Conservation (phyloP, 2,329 filamentous ascomycete genomes). For the Cordyceps farinosa region DNA sequence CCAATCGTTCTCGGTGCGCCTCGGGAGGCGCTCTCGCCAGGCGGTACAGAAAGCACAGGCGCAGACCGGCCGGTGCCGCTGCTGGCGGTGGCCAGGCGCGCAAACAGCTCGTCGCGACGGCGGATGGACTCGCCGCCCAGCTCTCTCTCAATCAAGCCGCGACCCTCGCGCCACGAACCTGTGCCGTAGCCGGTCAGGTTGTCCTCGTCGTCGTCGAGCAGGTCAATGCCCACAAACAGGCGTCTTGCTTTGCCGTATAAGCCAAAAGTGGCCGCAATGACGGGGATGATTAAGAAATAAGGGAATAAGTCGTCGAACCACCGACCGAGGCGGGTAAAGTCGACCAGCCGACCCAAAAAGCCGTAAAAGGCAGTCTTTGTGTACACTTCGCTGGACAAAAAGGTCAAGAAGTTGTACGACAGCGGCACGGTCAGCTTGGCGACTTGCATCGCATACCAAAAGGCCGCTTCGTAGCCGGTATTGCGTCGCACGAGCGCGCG, state of each 20-base stretch:
- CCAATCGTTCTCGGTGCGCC: constrained; percentile 40
- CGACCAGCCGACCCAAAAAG: constrained; percentile 79
- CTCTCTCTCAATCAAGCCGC: constrained; percentile 85
- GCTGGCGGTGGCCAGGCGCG: constrained; percentile 28
- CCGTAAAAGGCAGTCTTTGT: constrained; percentile 77
- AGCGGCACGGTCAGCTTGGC: constrained; percentile 90
- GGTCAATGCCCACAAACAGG: constrained; percentile 71
- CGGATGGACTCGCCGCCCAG: constrained; percentile 60
- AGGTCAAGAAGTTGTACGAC: constrained; percentile 94
- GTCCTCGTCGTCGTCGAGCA: constrained; percentile 73
- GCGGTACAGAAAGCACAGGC: constrained; percentile 48
- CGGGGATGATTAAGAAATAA: constrained; percentile 79
- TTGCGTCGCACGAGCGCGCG: constrained; percentile 85
- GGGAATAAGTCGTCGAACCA: constrained; percentile 90
- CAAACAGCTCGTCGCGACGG: constrained; percentile 43
- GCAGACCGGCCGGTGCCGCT: constrained; percentile 33
- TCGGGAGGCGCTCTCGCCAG: constrained; percentile 32
- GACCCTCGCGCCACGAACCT: constrained; percentile 86
- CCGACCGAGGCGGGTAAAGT: constrained; percentile 75
- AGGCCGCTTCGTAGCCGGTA: constrained; percentile 88
- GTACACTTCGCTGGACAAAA: constrained; percentile 71
- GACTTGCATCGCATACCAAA: constrained; percentile 93
- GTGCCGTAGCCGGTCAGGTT: constrained; percentile 65
- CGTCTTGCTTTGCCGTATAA: constrained; percentile 79
- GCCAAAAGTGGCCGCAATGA: constrained; percentile 81